phyloP scores from a whole-genome alignment of 352 stramenopile species.

The Phytophthora palmivora region DNA sequence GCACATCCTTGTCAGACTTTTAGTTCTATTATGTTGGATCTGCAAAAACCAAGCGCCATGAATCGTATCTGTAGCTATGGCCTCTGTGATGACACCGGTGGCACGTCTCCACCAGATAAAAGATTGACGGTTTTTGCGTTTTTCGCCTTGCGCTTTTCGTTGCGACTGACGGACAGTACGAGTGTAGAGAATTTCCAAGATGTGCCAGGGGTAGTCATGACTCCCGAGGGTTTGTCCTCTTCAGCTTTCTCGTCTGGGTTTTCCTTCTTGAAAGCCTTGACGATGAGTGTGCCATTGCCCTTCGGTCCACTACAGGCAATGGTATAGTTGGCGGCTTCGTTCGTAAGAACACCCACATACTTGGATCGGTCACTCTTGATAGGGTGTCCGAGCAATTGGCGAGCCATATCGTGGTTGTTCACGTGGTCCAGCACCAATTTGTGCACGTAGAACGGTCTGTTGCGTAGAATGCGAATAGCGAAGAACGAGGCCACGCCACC shows the following conservation, averaged over 20 bases:
- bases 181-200: conserved; percentile 83
- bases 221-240: conserved; percentile 19
- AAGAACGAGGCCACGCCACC: conserved; percentile 76
- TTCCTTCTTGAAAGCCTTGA: conserved; percentile 77
- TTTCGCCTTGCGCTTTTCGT: conserved; percentile 65
- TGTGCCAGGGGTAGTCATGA: conserved; percentile 70
- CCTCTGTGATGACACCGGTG: conserved; percentile 21
- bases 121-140: conserved; percentile 76
- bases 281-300: conserved; percentile 72
- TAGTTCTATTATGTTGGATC: conserved; percentile 26
- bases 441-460: conserved; percentile 83
- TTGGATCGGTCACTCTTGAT: conserved; percentile 80
- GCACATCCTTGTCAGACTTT: background rate
- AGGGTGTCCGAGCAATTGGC: conserved; percentile 63
- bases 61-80: conserved; percentile 3
- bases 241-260: conserved; percentile 20
- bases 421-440: conserved; percentile 80
- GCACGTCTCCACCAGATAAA: conserved; percentile 33
- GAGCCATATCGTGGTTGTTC: conserved; percentile 73
- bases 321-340: conserved; percentile 70
- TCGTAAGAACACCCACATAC: conserved; percentile 69
- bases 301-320: conserved; percentile 72
- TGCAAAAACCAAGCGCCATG: background rate
- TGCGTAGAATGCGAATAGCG: conserved; percentile 77
- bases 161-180: conserved; percentile 67